A percentile compares a stretch with the other conserved stretches of the same genome.
These are phyloP conservation scores for Apiospora koreana DNA, from an alignment of 2,329 filamentous ascomycete species.

Conservation along the genomic window DNA sequence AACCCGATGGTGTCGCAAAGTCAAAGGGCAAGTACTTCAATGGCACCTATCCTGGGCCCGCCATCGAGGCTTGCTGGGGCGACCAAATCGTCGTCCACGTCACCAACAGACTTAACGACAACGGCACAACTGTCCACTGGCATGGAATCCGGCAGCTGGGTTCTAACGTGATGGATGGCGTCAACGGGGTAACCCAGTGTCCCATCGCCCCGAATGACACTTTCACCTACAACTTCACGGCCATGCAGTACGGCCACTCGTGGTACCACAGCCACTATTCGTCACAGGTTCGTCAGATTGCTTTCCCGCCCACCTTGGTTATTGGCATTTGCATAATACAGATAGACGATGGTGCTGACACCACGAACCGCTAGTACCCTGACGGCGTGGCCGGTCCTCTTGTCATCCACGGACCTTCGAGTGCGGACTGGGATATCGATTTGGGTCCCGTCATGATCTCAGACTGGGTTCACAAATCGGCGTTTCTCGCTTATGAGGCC, in stretches of 20 bases:
- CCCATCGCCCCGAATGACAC: constrained; percentile 36
- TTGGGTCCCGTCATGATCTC: constrained; percentile 49
- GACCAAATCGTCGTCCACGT: constrained; percentile 66
- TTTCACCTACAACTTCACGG: constrained; percentile 37
- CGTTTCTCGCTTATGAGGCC: constrained; percentile 28
- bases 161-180: constrained; percentile 44
- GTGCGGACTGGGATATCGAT: constrained; percentile 54
- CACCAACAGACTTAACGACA: constrained; percentile 61
- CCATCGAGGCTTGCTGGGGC: constrained; percentile 65
- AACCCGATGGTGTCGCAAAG: constrained; percentile 26
- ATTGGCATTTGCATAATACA: too few species aligned
- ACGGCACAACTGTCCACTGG: constrained; percentile 52
- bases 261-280: constrained; percentile 45
- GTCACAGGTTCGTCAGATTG: constrained; percentile 36
- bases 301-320: background rate
- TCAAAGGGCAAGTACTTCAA: constrained; percentile 60
- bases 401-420: constrained; percentile 49
- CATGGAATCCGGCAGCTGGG: constrained; percentile 48
- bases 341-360: constrained; percentile 36
- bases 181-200: constrained; percentile 46
- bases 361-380: constrained; percentile 48
- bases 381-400: constrained; percentile 55
- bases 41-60: constrained; percentile 66
- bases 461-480: constrained; percentile 48
- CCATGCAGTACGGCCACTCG: constrained; percentile 38